Conservation (phyloP, 2,329 filamentous ascomycete species). For the Fusarium continuum region DNA sequence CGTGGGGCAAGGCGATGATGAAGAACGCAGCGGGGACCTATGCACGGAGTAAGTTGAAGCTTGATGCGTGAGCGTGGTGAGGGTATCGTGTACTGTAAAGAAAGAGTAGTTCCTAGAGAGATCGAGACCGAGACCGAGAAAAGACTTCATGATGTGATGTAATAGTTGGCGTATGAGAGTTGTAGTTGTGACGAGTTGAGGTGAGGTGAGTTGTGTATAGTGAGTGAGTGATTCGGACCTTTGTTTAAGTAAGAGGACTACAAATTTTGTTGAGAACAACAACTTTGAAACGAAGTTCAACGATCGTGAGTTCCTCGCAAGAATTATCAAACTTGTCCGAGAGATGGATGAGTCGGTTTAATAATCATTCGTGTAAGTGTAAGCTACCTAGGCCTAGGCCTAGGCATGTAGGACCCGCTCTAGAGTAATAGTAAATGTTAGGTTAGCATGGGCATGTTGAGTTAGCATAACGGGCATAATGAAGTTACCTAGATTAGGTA, state of each 20-base stretch:
- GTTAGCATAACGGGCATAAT: constrained; percentile 23
- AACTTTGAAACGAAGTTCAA: background rate
- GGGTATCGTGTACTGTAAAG: constrained; percentile 39
- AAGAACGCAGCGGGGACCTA: constrained; percentile 55
- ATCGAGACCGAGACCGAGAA: constrained; percentile 48
- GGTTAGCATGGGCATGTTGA: constrained; percentile 11
- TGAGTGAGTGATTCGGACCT: background rate
- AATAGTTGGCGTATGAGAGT: background rate
- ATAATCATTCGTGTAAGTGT: constrained; percentile 19
- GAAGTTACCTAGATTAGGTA: too few species aligned
- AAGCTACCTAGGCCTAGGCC: too few species aligned
- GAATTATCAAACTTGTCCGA: constrained; percentile 26
- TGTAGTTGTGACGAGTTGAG: background rate
- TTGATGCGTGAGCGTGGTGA: too few species aligned
- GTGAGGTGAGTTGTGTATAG: background rate
- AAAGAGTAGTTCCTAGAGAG: constrained; percentile 50
- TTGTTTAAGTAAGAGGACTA: background rate
- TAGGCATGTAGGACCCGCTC: constrained; percentile 12
- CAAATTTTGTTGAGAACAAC: constrained; percentile 23
- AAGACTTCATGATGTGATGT: constrained; percentile 42
- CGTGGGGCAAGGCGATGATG: constrained; percentile 49
- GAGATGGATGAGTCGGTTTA: constrained; percentile 7
- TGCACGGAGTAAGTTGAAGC: background rate
- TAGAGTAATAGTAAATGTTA: background rate
- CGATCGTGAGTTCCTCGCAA: background rate